Percentiles rank a stretch among this genome's conserved stretches.
These are phyloP conservation scores for Solanum paucissectum DNA, from an alignment of 257 asterid species.

Conservation along the genomic window DNA sequence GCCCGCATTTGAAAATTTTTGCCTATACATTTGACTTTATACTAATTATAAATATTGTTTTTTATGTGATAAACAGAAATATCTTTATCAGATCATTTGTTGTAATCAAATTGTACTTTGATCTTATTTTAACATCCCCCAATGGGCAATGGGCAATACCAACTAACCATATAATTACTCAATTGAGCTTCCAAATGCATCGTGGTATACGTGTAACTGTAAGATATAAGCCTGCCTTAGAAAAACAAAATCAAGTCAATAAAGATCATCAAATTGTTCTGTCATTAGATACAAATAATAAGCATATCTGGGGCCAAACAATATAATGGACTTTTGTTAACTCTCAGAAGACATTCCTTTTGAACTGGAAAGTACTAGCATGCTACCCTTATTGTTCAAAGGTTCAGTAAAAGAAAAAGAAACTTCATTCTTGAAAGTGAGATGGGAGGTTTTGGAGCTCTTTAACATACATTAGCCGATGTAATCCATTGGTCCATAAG, in stretches of 20 bases:
- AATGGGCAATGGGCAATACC: neutral
- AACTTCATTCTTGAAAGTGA: neutral
- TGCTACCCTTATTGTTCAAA: neutral
- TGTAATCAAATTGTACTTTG: neutral
- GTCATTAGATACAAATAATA: neutral
- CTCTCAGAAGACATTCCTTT: neutral
- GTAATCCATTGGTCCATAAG: slow-evolving; percentile 41
- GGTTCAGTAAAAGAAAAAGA: neutral
- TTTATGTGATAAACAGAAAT: no score
- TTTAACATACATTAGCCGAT: neutral
- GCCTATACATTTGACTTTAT: neutral
- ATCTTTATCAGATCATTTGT: neutral
- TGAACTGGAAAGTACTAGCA: neutral
- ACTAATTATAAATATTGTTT: neutral
- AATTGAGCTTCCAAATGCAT: neutral
- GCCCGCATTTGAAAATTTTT: neutral
- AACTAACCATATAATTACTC: neutral
- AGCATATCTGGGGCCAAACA: neutral
- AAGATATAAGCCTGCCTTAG: neutral
- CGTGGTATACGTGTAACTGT: no score
- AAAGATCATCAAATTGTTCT: neutral
- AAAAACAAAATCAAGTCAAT: no score
- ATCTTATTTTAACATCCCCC: no score
- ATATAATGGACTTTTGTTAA: neutral
- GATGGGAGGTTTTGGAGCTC: neutral